A percentile compares a stretch with the other conserved stretches of the same genome.
Conservation (phyloP, 805 yeast species). For the Priceomyces carsonii region DNA sequence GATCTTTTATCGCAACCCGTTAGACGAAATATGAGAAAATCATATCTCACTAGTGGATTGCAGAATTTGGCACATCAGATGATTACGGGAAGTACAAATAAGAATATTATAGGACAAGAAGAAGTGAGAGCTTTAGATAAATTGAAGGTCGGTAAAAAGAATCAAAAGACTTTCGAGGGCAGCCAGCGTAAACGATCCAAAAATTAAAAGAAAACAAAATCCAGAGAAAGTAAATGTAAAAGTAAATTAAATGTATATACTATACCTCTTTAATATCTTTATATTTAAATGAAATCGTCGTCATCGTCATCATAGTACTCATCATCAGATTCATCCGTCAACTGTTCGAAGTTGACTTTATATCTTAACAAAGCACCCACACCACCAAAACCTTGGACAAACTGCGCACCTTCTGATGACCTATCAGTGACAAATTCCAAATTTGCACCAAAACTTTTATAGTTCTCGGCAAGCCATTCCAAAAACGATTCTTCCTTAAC, state of each 20-base stretch:
- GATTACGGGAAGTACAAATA: constrained; percentile 66
- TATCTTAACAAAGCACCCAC: constrained; percentile 95
- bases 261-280: too few relatives aligned
- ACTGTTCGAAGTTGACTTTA: constrained; percentile 95
- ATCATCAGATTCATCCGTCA: constrained; percentile 85
- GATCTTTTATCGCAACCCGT: constrained; percentile 53
- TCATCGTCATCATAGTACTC: constrained; percentile 79
- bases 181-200: too few relatives aligned
- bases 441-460: constrained; percentile 90
- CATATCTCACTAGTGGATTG: constrained; percentile 78
- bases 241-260: constrained; percentile 2
- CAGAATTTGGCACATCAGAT: constrained; percentile 77
- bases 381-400: constrained; percentile 98
- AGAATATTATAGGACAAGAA: constrained; percentile 67
- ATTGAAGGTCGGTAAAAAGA: constrained; percentile 31
- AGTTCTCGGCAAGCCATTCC: constrained; percentile 98
- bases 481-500: constrained; percentile 81
- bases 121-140: constrained; percentile 68
- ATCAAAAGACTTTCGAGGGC: too few relatives aligned
- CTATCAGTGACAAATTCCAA: constrained; percentile 96
- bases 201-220: constrained; percentile 7
- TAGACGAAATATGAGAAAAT: constrained; percentile 63
- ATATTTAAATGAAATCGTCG: constrained; percentile 47
- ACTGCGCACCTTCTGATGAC: constrained; percentile 98
- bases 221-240: not conserved